These are phyloP conservation scores for Delonix regia DNA, from an alignment of 306 rosid species.

Conservation along the genomic window DNA sequence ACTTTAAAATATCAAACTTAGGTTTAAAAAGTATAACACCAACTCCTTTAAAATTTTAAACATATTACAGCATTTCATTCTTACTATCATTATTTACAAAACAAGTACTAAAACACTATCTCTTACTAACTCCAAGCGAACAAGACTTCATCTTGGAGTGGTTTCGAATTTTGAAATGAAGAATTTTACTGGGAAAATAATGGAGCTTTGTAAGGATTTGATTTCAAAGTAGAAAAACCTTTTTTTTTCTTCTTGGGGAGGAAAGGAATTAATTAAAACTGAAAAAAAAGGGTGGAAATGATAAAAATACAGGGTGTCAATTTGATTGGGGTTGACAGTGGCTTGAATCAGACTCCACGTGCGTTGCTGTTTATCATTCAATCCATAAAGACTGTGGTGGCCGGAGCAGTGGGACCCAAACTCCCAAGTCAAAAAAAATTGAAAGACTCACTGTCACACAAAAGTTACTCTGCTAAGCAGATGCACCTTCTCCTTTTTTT, in stretches of 20 bases:
- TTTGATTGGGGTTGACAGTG: slow-evolving; percentile 48
- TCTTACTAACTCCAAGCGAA: too few species aligned
- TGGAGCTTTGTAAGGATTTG: neutral
- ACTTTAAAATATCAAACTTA: too few species aligned
- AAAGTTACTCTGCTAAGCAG: too few species aligned
- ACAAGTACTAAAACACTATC: too few species aligned
- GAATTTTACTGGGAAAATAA: neutral
- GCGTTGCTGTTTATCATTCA: slow-evolving; percentile 64
- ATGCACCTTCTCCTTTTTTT: slow-evolving; percentile 35
- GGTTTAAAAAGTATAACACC: too few species aligned
- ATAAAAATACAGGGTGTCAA: slow-evolving; percentile 23
- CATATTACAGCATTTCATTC: too few species aligned
- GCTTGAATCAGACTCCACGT: slow-evolving; percentile 68
- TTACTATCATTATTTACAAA: too few species aligned
- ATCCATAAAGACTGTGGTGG: slow-evolving; percentile 50
- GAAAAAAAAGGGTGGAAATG: neutral
- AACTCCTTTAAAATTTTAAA: too few species aligned
- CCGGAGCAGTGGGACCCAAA: slow-evolving; percentile 46
- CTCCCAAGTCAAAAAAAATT: slow-evolving; percentile 35
- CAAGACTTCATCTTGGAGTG: too few species aligned
- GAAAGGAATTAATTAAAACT: neutral
- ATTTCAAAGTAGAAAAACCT: neutral
- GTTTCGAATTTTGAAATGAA: too few species aligned
- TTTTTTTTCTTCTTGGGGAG: neutral
- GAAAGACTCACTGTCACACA: slow-evolving; percentile 33